These are phyloP conservation scores for Mycena pura DNA, from an alignment of 768 basidiomycete species.

Conservation along the genomic window DNA sequence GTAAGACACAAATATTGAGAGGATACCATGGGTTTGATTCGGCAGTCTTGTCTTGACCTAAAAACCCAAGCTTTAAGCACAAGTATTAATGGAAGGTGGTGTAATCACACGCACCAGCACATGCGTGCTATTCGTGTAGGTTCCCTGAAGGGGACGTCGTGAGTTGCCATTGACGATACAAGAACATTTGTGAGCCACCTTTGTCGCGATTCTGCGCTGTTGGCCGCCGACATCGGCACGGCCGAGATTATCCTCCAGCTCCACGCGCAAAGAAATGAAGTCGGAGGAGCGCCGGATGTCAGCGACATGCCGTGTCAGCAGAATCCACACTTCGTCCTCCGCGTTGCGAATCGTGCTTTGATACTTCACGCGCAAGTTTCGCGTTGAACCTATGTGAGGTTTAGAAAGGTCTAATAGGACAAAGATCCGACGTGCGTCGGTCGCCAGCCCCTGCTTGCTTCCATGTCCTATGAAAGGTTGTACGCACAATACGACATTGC, in stretches of 20 bases:
- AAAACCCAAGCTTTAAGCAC: neutral
- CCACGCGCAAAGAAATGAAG: constrained; percentile 69
- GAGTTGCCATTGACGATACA: neutral
- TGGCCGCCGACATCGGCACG: constrained; percentile 34
- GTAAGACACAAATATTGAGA: constrained; percentile 70
- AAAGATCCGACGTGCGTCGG: constrained; percentile 29
- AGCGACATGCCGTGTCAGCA: constrained; percentile 77
- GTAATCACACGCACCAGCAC: constrained; percentile 49
- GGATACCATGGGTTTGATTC: constrained; percentile 41
- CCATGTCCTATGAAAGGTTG: constrained; percentile 53
- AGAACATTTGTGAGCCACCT: constrained; percentile 35
- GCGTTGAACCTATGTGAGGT: constrained; percentile 41
- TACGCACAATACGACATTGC: neutral
- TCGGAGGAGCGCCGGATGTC: constrained; percentile 66
- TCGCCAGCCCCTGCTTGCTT: constrained; percentile 42
- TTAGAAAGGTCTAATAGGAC: neutral
- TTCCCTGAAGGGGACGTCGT: constrained; percentile 44
- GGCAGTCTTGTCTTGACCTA: constrained; percentile 48
- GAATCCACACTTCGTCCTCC: constrained; percentile 74
- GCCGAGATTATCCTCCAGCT: constrained; percentile 51
- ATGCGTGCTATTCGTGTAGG: constrained; percentile 61
- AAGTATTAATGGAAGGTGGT: neutral
- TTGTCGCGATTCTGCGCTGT: constrained; percentile 43
- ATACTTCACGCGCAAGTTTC: constrained; percentile 50
- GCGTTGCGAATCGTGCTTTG: constrained; percentile 26